Evolutionary conservation across 495 filamentous ascomycete genomes (phyloP).

Genomic region (Cercophora sp.): DNA sequence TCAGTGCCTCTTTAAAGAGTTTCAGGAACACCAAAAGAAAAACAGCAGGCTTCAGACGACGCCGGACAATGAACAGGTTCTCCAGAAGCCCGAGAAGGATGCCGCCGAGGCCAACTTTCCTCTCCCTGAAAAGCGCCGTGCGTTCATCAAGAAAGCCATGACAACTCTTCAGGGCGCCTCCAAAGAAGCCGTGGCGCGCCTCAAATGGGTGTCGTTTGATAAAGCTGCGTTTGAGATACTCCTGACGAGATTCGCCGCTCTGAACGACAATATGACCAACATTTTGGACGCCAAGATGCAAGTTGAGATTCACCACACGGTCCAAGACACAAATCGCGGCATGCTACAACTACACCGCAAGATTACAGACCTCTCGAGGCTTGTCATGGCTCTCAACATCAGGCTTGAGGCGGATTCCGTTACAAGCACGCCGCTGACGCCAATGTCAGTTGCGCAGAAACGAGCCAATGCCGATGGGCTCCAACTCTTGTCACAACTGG

Average conservation of each 20-base stretch:
- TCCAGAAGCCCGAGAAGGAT: constrained; percentile 34
- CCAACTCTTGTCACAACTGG: constrained; percentile 37
- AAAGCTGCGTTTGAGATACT: constrained; percentile 41
- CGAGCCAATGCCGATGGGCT: constrained; percentile 31
- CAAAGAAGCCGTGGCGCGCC: constrained; percentile 24
- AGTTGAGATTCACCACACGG: constrained; percentile 40
- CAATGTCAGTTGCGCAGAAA: constrained; percentile 27
- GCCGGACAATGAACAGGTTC: constrained; percentile 26
- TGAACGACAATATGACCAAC: constrained; percentile 45
- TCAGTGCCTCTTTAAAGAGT: constrained; percentile 42
- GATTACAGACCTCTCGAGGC: constrained; percentile 35
- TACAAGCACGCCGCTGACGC: constrained; percentile 13
- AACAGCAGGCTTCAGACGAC: constrained; percentile 28
- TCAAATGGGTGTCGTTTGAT: constrained; percentile 42
- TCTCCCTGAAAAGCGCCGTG: constrained; percentile 26
- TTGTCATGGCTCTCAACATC: constrained; percentile 38
- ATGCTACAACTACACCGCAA: constrained; percentile 42
- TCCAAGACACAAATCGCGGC: constrained; percentile 43
- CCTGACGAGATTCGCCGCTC: constrained; percentile 33
- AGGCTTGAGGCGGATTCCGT: constrained; percentile 25
- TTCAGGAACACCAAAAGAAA: constrained; percentile 36
- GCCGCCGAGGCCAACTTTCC: constrained; percentile 36
- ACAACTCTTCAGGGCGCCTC: constrained; percentile 26
- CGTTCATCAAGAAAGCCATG: constrained; percentile 44
- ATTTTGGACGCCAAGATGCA: constrained; percentile 42